Evolutionary conservation across 352 stramenopile genomes (phyloP), one percentile per base, ranked within the genome.

Genomic region (Globisporangium recalcitrans): DNA sequence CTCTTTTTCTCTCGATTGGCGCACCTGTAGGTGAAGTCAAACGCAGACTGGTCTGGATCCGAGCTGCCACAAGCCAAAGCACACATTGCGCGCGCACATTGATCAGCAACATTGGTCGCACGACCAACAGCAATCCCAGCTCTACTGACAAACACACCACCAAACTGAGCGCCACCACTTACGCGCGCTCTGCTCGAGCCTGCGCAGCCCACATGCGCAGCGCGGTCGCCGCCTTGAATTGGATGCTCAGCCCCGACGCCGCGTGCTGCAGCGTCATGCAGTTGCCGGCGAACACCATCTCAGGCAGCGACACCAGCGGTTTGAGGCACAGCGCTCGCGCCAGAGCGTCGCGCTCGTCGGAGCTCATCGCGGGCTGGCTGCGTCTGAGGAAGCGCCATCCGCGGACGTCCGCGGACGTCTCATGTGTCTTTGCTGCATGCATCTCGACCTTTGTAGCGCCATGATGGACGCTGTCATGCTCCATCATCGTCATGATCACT

Each of bases 1-100:
- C 22, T 16, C n/a, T n/a, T n/a, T n/a, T n/a, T n/a, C n/a, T n/a
- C n/a, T n/a, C 3, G 10, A 19, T 22, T 26, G 9, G 1, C 32
- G 11, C 53, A 84, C 74, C 74, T 74, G 74, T 86, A 88, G 14
- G 75, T 85, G 58, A 81, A 86, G 59, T 87, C 79, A 64, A 79
- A 85, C 22, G 70, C 73, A 1, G 74, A 71, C 36, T 77, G 68
- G 24, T 79, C 64, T 63, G 64, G 73, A 44, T 55, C 29, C 31
- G 31, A 61, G 6, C 62, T 78, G 46, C 38, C 16, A 44, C n/a
- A 44, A n/a, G 36, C 3, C 13, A 19, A 52, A 47, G 49, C 8
- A 49, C 19, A 31, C 16, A 46, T 14, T 19, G 6, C 24, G 21
- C 24, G 16, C 27, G 5, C 27, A 7, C 24, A 40, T 24, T 40